Conservation (phyloP, 1,284 basidiomycete genomes). For the Leccinum solheimii region DNA sequence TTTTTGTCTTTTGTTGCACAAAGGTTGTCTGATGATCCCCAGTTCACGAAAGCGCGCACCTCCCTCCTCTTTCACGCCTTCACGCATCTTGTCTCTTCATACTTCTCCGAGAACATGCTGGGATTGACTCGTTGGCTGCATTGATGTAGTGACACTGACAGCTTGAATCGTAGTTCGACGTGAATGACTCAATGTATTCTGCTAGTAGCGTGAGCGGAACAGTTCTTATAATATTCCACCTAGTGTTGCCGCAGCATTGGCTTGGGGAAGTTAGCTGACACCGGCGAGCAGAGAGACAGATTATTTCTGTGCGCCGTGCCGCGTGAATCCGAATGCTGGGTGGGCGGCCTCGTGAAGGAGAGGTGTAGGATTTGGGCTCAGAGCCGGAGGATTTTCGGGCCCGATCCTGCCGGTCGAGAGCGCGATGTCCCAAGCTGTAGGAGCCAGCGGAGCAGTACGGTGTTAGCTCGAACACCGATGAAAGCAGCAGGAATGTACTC, state of each 20-base stretch:
- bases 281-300: no score
- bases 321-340: neutral
- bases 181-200: neutral
- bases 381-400: no score
- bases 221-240: neutral
- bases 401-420: neutral
- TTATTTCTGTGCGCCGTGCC: no score
- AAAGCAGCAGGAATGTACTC: no score
- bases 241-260: neutral
- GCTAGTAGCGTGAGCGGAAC: neutral
- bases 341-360: no score
- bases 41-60: constrained; percentile 57
- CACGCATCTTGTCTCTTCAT: constrained; percentile 75
- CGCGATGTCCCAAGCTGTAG: neutral
- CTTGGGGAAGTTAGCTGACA: no score
- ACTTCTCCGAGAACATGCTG: constrained; percentile 50
- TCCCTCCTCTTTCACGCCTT: constrained; percentile 74
- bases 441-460: neutral
- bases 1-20: constrained; percentile 77
- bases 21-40: constrained; percentile 55
- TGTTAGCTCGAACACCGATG: no score
- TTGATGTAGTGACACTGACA: neutral
- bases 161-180: neutral
- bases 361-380: no score
- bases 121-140: neutral